phyloP scores from a whole-genome alignment of 148 eudicot species.

The Chenopodium berlandieri region DNA sequence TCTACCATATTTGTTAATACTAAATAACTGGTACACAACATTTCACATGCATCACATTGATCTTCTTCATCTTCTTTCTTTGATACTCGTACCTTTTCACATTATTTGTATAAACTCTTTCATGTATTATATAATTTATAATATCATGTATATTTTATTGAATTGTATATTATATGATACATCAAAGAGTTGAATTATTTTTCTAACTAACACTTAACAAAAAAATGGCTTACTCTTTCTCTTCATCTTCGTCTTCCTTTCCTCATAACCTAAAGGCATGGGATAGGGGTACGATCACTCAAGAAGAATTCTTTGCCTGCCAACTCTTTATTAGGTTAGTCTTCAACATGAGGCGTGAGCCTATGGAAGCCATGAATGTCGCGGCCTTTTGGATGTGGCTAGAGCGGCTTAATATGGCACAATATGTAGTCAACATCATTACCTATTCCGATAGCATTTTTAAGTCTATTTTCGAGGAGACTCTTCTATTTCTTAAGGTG shows the following conservation, averaged over 20 bases:
- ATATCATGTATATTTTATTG: too few species aligned
- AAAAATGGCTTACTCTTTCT: slow-evolving; percentile 2
- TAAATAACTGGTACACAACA: background rate
- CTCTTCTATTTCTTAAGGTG: slow-evolving; percentile 19
- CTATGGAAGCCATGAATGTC: slow-evolving; percentile 29
- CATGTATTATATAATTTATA: too few species aligned
- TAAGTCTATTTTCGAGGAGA: slow-evolving; percentile 24
- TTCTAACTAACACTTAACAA: background rate
- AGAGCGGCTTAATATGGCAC: slow-evolving; percentile 15
- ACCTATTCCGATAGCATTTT: slow-evolving; percentile 7
- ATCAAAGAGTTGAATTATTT: background rate
- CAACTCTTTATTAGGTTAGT: slow-evolving; percentile 34
- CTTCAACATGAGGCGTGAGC: slow-evolving; percentile 21
- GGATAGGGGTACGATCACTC: slow-evolving; percentile 1
- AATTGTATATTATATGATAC: too few species aligned
- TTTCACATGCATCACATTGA: background rate
- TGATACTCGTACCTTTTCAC: background rate
- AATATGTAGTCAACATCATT: background rate
- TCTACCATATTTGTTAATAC: background rate
- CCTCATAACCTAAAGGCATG: background rate
- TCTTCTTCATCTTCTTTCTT: background rate
- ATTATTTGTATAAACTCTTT: background rate
- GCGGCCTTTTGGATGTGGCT: slow-evolving; percentile 43
- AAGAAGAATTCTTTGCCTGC: slow-evolving; percentile 29
- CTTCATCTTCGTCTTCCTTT: background rate